Conservation (phyloP, 2,329 filamentous ascomycete genomes). For the Phaeosphaeria sp. region DNA sequence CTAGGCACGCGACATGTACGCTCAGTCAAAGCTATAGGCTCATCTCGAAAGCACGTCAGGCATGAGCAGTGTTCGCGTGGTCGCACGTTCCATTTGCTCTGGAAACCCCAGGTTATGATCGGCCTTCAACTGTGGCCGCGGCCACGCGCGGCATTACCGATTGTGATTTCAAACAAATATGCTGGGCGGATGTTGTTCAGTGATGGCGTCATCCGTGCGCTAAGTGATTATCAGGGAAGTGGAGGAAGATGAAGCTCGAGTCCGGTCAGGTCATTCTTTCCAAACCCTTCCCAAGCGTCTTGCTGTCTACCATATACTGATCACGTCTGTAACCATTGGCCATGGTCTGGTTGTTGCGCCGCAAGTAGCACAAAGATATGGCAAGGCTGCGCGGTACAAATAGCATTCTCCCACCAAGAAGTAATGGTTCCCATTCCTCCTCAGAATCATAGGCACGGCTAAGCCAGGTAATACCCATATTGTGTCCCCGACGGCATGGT, state of each 20-base stretch:
- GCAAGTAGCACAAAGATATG: constrained; percentile 11
- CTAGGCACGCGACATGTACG: constrained; percentile 10
- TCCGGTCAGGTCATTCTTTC: too few species aligned
- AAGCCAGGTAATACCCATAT: constrained; percentile 15
- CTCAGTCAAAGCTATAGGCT: constrained; percentile 1
- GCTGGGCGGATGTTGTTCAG: too few species aligned
- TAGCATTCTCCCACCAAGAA: constrained; percentile 19
- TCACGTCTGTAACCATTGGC: constrained; percentile 13
- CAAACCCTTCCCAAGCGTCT: too few species aligned
- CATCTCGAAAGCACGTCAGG: constrained; percentile 2
- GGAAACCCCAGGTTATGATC: neutral
- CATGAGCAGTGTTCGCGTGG: constrained; percentile 23
- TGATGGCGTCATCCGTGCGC: too few species aligned
- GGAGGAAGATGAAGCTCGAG: too few species aligned
- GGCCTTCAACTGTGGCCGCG: neutral
- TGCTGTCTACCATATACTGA: constrained; percentile 18
- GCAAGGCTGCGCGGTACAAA: constrained; percentile 9
- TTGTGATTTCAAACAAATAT: too few species aligned
- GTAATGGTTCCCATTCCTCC: constrained; percentile 10
- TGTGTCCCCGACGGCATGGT: constrained; percentile 1
- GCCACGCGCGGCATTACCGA: neutral
- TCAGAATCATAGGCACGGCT: constrained; percentile 11
- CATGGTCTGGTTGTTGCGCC: constrained; percentile 9
- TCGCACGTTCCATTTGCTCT: constrained; percentile 6
- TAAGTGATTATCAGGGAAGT: too few species aligned